Conservation (phyloP, 2,329 filamentous ascomycete species). For the Sporothrix brunneoviolacea region DNA sequence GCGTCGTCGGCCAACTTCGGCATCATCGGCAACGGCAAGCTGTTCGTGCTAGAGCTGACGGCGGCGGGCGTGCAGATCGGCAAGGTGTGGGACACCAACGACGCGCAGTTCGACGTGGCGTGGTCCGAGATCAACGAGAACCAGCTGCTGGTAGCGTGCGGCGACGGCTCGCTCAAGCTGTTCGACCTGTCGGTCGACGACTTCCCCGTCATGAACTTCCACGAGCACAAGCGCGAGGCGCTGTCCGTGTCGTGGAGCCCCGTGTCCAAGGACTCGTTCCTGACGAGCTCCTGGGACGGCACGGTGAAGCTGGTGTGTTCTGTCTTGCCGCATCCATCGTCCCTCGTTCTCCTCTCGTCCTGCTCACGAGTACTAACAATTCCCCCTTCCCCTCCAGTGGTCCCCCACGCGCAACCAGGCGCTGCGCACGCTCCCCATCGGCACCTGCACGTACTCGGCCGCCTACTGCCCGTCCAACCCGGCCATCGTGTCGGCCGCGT, state of each 20-base stretch:
- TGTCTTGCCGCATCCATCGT: conserved; percentile 40
- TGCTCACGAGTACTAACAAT: not conserved
- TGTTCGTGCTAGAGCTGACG: conserved; percentile 79
- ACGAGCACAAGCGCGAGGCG: conserved; percentile 88
- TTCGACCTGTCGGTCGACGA: conserved; percentile 77
- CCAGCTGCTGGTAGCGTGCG: conserved; percentile 80
- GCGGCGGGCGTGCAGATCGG: conserved; percentile 76
- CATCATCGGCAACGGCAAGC: conserved; percentile 87
- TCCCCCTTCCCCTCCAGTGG: too few relatives aligned
- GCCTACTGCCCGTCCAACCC: conserved; percentile 85
- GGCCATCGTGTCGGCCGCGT: conserved; percentile 77
- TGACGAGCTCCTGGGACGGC: conserved; percentile 92
- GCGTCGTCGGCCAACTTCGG: conserved; percentile 92
- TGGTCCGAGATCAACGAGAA: conserved; percentile 98
- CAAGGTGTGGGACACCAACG: conserved; percentile 90
- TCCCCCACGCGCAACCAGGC: conserved; percentile 69
- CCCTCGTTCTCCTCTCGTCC: not conserved
- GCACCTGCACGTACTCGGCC: conserved; percentile 91
- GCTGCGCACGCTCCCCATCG: conserved; percentile 79
- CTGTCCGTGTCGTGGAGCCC: conserved; percentile 93
- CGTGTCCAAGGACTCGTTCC: conserved; percentile 81
- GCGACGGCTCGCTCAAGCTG: conserved; percentile 90
- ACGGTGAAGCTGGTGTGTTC: conserved; percentile 95
- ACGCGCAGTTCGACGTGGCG: conserved; percentile 87
- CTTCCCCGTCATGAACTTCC: conserved; percentile 86